phyloP scores from a whole-genome alignment of 2,329 filamentous ascomycete species.

The Ascochyta lentis region DNA sequence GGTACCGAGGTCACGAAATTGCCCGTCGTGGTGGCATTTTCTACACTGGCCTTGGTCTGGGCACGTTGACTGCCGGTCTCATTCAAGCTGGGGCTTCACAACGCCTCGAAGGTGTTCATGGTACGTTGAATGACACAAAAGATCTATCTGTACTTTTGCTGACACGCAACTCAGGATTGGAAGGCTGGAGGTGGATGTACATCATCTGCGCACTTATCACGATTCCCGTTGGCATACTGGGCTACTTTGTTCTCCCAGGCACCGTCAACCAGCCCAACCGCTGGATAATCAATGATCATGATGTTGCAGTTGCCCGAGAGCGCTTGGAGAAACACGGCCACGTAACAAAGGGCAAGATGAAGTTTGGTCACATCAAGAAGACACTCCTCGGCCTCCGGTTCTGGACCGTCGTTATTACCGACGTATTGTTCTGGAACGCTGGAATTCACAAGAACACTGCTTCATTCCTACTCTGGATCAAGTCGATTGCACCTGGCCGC shows the following conservation, averaged over 20 bases:
- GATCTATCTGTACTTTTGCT: background rate
- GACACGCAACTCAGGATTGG: background rate
- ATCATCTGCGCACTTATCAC: constrained; percentile 56
- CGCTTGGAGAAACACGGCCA: constrained; percentile 56
- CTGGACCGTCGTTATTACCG: constrained; percentile 57
- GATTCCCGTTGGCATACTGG: constrained; percentile 58
- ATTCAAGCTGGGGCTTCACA: constrained; percentile 44
- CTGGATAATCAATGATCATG: constrained; percentile 53
- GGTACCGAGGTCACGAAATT: constrained; percentile 53
- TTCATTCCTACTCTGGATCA: constrained; percentile 63
- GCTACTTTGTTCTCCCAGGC: constrained; percentile 59
- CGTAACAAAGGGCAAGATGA: constrained; percentile 11
- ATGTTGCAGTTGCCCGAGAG: constrained; percentile 53
- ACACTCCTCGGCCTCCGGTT: constrained; percentile 51
- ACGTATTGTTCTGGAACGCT: constrained; percentile 64
- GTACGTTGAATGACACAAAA: background rate
- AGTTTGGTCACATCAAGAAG: constrained; percentile 11
- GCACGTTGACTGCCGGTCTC: constrained; percentile 59
- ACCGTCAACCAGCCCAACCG: constrained; percentile 57
- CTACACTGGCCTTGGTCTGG: constrained; percentile 58
- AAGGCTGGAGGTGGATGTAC: constrained; percentile 37
- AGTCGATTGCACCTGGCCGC: constrained; percentile 53
- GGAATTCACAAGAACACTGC: constrained; percentile 54
- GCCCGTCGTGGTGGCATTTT: constrained; percentile 58
- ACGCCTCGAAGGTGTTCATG: constrained; percentile 63